phyloP scores from a whole-genome alignment of 345 rosid genomes.

The Eutrema heterophyllum region DNA sequence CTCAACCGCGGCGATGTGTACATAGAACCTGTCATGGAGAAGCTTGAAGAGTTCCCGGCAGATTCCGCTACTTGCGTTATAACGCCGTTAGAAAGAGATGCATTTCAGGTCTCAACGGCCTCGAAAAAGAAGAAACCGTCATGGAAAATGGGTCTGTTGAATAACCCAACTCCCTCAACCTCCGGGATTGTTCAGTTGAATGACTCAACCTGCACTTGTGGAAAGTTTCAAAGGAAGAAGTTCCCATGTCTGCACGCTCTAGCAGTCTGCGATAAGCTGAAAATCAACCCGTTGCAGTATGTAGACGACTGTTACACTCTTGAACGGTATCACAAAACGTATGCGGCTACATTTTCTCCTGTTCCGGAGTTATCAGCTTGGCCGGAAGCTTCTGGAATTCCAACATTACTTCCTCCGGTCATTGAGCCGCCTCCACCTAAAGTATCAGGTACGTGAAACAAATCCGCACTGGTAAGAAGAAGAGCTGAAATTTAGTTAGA shows the following conservation, averaged over 20 bases:
- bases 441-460: background rate
- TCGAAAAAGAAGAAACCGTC: background rate
- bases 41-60: background rate
- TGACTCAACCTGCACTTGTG: background rate
- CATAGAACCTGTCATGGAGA: background rate
- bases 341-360: background rate
- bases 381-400: constrained; percentile 11
- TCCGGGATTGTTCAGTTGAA: background rate
- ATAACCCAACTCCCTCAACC: too few relatives aligned
- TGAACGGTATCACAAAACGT: background rate
- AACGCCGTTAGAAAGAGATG: background rate
- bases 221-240: background rate
- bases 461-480: too few relatives aligned
- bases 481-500: too few relatives aligned
- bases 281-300: background rate
- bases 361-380: constrained; percentile 3
- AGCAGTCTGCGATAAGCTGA: background rate
- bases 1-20: background rate
- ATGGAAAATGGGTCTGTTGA: too few relatives aligned
- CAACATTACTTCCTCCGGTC: constrained; percentile 18
- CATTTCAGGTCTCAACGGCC: background rate
- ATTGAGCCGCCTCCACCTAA: background rate
- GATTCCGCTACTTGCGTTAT: background rate
- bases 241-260: constrained; percentile 8
- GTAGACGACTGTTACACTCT: constrained; percentile 2